Conservation (phyloP, 73 alveolate species). For the Durusdinium trenchii region DNA sequence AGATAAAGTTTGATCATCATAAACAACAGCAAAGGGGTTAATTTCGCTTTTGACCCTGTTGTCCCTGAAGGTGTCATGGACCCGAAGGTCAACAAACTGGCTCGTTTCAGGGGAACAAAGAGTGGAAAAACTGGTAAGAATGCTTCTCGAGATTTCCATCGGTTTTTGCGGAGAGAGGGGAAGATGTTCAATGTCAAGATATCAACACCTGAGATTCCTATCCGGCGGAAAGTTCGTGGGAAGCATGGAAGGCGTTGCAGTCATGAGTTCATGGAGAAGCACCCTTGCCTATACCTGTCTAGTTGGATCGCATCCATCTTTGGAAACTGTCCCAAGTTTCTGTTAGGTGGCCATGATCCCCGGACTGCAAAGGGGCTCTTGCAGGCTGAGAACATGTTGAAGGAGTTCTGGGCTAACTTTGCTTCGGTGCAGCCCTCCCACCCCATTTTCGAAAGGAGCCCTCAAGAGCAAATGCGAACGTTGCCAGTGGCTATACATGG, state of each 20-base stretch:
- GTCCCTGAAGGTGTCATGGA: slow-evolving; percentile 36
- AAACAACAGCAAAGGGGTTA: not conserved
- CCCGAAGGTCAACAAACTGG: slow-evolving; percentile 29
- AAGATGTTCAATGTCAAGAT: not conserved
- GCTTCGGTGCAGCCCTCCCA: not conserved
- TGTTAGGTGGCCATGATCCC: slow-evolving; percentile 11
- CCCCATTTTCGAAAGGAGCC: not conserved
- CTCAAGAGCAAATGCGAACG: not conserved
- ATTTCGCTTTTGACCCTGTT: not conserved
- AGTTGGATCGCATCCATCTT: slow-evolving; percentile 8
- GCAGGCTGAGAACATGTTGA: not conserved
- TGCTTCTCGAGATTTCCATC: slow-evolving; percentile 38
- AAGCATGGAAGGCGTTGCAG: slow-evolving; percentile 11
- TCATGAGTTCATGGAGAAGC: not conserved
- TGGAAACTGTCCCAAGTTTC: not conserved
- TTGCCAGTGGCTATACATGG: slow-evolving; percentile 26
- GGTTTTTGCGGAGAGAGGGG: not conserved
- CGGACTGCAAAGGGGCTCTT: not conserved
- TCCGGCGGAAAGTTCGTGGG: slow-evolving; percentile 28
- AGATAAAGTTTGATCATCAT: not conserved
- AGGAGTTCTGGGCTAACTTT: slow-evolving; percentile 8
- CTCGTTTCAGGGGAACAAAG: not conserved
- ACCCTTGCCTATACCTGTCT: not conserved
- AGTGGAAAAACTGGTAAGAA: slow-evolving; percentile 29
- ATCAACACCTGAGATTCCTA: not conserved